These are phyloP conservation scores for Apiotrichum sp. DNA, from an alignment of 1,284 basidiomycete species.

Conservation along the genomic window DNA sequence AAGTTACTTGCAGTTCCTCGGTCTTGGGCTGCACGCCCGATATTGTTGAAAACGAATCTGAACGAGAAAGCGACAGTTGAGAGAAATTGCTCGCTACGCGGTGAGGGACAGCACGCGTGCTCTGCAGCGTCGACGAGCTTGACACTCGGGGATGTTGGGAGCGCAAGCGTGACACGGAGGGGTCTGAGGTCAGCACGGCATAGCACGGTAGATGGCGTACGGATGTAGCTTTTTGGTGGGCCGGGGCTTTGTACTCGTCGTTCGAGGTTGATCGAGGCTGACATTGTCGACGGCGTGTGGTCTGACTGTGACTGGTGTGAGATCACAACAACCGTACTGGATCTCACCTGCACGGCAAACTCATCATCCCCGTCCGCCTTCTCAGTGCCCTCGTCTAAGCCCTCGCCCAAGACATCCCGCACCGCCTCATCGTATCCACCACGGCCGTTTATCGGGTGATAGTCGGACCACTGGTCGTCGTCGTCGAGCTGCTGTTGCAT, in stretches of 20 bases:
- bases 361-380: slow-evolving; percentile 29
- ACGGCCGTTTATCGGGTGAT: slow-evolving; percentile 12
- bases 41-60: slow-evolving; percentile 33
- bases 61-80: slow-evolving; percentile 35
- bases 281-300: slow-evolving; percentile 48
- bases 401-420: slow-evolving; percentile 21
- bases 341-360: slow-evolving; percentile 18
- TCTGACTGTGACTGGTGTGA: slow-evolving; percentile 35
- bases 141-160: slow-evolving; percentile 41
- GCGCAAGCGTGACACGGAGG: slow-evolving; percentile 73
- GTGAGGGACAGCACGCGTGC: slow-evolving; percentile 7
- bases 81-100: slow-evolving; percentile 38
- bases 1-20: slow-evolving; percentile 7
- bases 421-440: slow-evolving; percentile 18
- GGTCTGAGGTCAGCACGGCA: slow-evolving; percentile 56
- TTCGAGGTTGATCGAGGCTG: slow-evolving; percentile 18
- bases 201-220: slow-evolving; percentile 6
- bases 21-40: slow-evolving; percentile 1
- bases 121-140: background rate
- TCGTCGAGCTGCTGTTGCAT: background rate
- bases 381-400: slow-evolving; percentile 15
- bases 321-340: too few species aligned
- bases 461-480: slow-evolving; percentile 23
- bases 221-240: slow-evolving; percentile 23
- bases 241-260: slow-evolving; percentile 8